Evolutionary conservation across 139 green algal species (phyloP), one percentile per base, ranked within the genome.

Genomic region (Picochlorum sp.): DNA sequence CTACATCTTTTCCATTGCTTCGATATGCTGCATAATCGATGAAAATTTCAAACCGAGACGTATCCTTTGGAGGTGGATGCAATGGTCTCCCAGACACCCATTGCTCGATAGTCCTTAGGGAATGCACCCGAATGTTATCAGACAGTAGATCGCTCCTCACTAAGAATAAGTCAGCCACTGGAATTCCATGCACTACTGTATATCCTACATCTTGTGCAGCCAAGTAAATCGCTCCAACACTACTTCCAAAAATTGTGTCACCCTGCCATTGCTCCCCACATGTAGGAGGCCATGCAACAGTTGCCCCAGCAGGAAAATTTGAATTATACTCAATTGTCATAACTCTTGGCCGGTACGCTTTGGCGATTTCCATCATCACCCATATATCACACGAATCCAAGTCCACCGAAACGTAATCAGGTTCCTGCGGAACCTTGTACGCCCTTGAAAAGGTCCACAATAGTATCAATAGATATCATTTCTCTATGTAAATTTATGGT

Each of bases 271-370:
- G 18, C 7, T 54, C 18, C 47, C 9, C 16, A 41, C 34, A 41
- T 21, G 18, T 54, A 6, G 47, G 47, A 20, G 16, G 18, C 47
- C 16, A 26, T 20, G 47, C 16, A 3, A 54, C 9, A 10, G n/a
- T 54, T 3, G n/a, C n/a, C 3, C n/a, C 47, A 54, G 47, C 18
- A 54, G 18, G 16, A 62, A 68, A 68, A 9, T 68, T 68, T 66
- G 47, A 20, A 30, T 68, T 68, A 45, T 30, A 68, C 37, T 68
- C 62, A 21, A 68, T 45, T 16, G 11, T 68, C 49, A 68, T 34
- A 6, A 68, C 62, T 30, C 62, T 56, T 16, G 62, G 62, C 14
- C 62, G 14, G 28, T 32, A 68, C 6, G 56, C 18, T 18, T 15
- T 20, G 5, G 49, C 32, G 2, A 18, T 15, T 9, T 30, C 47